Base-by-base conservation (phyloP, 192 early-diverging fungal genomes). In the Rhizoclosmatium globosum region DNA sequence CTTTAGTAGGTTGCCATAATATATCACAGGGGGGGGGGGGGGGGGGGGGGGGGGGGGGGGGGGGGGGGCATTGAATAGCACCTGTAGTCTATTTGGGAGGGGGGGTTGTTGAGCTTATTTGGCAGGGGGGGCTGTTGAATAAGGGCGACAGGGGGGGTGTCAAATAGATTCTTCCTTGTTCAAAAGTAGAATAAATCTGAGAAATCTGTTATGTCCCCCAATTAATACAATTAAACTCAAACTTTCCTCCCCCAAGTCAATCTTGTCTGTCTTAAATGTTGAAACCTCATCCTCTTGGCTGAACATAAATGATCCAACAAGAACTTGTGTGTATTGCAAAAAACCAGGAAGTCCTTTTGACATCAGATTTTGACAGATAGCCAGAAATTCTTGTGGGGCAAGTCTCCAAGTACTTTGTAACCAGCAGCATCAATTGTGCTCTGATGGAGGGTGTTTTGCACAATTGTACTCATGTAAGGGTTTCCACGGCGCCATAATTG, bases 131-230 rank as follows among this genome's bases (percentile, higher is more conserved):
- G n/a, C n/a, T n/a, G n/a, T n/a, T n/a, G n/a, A n/a, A n/a, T n/a
- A n/a, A n/a, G n/a, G n/a, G n/a, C n/a, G n/a, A n/a, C n/a, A n/a
- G n/a, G n/a, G n/a, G n/a, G n/a, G n/a, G n/a, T n/a, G n/a, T n/a
- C n/a, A n/a, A n/a, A n/a, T n/a, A n/a, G n/a, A n/a, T n/a, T n/a
- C n/a, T 31, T 31, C 0, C 0, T 31, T 31, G 31, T 31, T 31
- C 31, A 31, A 31, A 31, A 31, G 31, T 31, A 31, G 31, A 31
- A 31, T 31, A 31, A 31, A 31, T 31, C 31, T 65, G 64, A 65
- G 41, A 65, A 65, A 2, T 23, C 2, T 15, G 64, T 65, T 23
- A 65, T 65, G 64, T 65, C 64, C 64, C 64, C 64, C 64, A 65
- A 6, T 4, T 31, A 31, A 31, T 31, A 31, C 31, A 31, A 31